Conservation (phyloP, 352 stramenopile genomes). For the Phytophthora foliorum region DNA sequence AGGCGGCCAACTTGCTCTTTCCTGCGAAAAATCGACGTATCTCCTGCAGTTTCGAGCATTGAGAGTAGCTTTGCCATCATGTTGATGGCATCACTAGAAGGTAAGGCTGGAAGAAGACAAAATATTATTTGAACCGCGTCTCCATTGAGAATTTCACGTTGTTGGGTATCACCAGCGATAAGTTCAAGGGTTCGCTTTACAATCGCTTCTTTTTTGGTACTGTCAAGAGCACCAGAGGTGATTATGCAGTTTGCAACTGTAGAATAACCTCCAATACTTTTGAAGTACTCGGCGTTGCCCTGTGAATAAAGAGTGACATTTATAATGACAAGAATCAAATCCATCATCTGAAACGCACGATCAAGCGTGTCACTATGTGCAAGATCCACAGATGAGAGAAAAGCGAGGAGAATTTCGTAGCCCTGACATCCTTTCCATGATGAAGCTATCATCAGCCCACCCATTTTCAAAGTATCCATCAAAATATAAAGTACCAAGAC, state of each 20-base stretch:
- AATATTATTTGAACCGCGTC: conserved; percentile 69
- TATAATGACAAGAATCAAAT: conserved; percentile 61
- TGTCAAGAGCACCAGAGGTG: conserved; percentile 60
- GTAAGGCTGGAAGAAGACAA: conserved; percentile 50
- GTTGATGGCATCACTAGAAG: conserved; percentile 31
- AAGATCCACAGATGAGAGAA: conserved; percentile 66
- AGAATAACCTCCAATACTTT: conserved; percentile 49
- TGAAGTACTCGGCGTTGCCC: conserved; percentile 51
- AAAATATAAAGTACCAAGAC: conserved; percentile 52
- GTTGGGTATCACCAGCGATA: conserved; percentile 51
- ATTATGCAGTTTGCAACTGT: conserved; percentile 67
- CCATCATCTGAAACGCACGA: conserved; percentile 51
- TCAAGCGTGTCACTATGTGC: conserved; percentile 32
- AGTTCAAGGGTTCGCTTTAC: conserved; percentile 70
- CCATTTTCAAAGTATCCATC: conserved; percentile 54
- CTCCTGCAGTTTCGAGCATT: conserved; percentile 54
- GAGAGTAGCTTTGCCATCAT: conserved; percentile 49
- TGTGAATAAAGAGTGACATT: conserved; percentile 54
- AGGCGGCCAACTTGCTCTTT: conserved; percentile 59
- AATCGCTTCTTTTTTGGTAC: conserved; percentile 39
- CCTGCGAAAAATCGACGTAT: conserved; percentile 54
- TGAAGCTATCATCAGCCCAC: conserved; percentile 44
- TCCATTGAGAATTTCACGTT: conserved; percentile 68
- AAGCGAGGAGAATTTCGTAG: conserved; percentile 65
- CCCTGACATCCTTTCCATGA: conserved; percentile 66